Base-by-base conservation (phyloP, 2,329 filamentous ascomycete species). In the Achaetomium macrosporum region DNA sequence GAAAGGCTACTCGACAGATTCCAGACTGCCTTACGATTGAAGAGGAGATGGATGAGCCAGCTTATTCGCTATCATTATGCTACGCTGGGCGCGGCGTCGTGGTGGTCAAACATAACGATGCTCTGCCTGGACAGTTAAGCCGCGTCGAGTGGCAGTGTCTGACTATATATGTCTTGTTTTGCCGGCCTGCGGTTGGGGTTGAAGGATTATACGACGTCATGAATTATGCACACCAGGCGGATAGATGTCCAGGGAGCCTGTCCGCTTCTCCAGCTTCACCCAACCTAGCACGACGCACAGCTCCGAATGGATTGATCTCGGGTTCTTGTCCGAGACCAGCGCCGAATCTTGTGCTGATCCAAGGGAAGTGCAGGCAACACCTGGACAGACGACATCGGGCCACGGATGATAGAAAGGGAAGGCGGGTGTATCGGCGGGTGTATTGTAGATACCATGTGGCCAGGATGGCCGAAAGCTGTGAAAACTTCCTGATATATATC, bases 1-100 rank as follows among this genome's bases (percentile, higher is more conserved):
- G 51, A 68, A 70, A 15, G 76, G 73, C 15, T 69, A 70, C 46
- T 60, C 64, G 50, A 73, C 70, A 47, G 69, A 73, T 44, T 74
- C 71, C 5, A 66, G 62, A 51, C 61, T 75, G 42, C 69, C 72
- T 5, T 75, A 70, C 43, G 47, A 57, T 15, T 60, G 53, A 55
- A 29, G 1, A 4, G 15, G 16, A 5, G 29, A 8, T 9, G n/a
- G 36, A 12, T 3, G 20, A 15, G 19, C 5, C 6, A 31, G 30
- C 30, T 30, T 16, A n/a, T 30, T 39, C 20, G 37, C 30, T 30
- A 40, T 47, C 8, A 44, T 44, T 35, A 45, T 16, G 42, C 25
- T 35, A 45, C 40, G 42, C 25, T 25, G 25, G 29, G 35, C 16
- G 42, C 29, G 42, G 42, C 20, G 17, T 19, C 16, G 16, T 3